Base-by-base conservation (phyloP, 129 eudicot genomes). In the Saposhnikovia divaricata region DNA sequence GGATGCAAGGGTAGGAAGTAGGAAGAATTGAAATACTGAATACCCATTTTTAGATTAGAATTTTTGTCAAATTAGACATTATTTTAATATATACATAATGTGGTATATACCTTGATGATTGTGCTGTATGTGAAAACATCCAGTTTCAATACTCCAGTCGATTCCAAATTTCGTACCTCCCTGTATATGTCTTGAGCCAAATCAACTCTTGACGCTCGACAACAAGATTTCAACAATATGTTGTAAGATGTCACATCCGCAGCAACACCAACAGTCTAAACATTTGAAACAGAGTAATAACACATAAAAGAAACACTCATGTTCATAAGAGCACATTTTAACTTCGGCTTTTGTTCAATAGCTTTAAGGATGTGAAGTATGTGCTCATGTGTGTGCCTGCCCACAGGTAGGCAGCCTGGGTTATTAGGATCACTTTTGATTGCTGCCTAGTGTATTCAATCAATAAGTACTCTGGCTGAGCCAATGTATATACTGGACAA, bases 111-210 rank as follows among this genome's bases (percentile, higher is more conserved):
- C 96, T 94, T 94, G 25, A 94, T 80, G 59, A 94, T 85, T 81
- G 98, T 92, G 89, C 97, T 92, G 86, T 95, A 95, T 55, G 98
- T 95, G 85, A 92, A 95, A 50, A 92, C 89, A 85, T 95, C 98
- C 86, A 95, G 81, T 80, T 95, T 92, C 57, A 95, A 61, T 31
- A 83, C 86, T 80, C 98, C 97, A 74, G 75, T 82, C 53, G 90
- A 77, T 80, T 95, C 96, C 86, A 90, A 83, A 63, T 55, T 31
- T 82, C 80, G 87, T 11, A 89, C 89, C 88, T 90, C 90, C 87
- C 77, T 63, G 76, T 89, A 95, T 46, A 90, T 83, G 76, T 87
- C 91, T 84, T 87, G 93, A 81, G 98, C 98, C 83, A 92, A 80
- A 84, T 90, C 97, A 86, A 92, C 91, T 85, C 93, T 90, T 78